These are phyloP conservation scores for Casuarina cunninghamiana DNA, from an alignment of 306 rosid species.

Conservation along the genomic window DNA sequence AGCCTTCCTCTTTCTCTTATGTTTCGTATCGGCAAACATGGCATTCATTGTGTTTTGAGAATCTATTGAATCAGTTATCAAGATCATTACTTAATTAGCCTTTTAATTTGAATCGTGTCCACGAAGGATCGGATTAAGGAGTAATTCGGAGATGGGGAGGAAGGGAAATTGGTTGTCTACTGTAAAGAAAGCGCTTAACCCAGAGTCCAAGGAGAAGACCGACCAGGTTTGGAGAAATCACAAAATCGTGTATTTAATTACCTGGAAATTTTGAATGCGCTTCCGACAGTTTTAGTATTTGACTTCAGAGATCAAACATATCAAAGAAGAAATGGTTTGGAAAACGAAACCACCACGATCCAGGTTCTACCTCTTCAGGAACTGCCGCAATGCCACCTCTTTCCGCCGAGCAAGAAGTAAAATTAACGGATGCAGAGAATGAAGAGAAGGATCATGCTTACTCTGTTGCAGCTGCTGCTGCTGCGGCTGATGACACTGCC, in stretches of 20 bases:
- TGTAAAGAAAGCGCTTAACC: slow-evolving; percentile 96
- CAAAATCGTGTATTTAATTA: not conserved
- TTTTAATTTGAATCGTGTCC: slow-evolving; percentile 15
- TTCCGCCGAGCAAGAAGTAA: slow-evolving; percentile 61
- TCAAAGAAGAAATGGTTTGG: slow-evolving; percentile 99
- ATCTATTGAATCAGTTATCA: not conserved
- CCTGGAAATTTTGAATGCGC: slow-evolving; percentile 4
- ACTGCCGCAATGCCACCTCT: slow-evolving; percentile 46
- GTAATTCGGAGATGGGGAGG: slow-evolving; percentile 85
- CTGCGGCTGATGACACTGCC: slow-evolving; percentile 30
- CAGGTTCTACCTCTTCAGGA: slow-evolving; percentile 43
- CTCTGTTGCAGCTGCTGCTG: slow-evolving; percentile 43
- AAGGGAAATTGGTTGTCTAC: slow-evolving; percentile 93
- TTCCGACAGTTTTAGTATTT: slow-evolving; percentile 24
- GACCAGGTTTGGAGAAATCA: slow-evolving; percentile 48
- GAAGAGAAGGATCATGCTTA: slow-evolving; percentile 43
- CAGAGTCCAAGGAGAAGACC: slow-evolving; percentile 76
- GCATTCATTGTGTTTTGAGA: not conserved
- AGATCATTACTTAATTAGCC: slow-evolving; percentile 12
- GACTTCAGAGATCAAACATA: slow-evolving; percentile 55
- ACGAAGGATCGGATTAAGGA: slow-evolving; percentile 53
- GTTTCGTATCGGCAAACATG: not conserved
- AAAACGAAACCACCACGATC: slow-evolving; percentile 59
- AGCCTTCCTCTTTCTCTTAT: not conserved
- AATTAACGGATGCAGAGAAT: slow-evolving; percentile 46